Conservation (phyloP, 2,329 filamentous ascomycete genomes). For the Sporothrix schenckii region DNA sequence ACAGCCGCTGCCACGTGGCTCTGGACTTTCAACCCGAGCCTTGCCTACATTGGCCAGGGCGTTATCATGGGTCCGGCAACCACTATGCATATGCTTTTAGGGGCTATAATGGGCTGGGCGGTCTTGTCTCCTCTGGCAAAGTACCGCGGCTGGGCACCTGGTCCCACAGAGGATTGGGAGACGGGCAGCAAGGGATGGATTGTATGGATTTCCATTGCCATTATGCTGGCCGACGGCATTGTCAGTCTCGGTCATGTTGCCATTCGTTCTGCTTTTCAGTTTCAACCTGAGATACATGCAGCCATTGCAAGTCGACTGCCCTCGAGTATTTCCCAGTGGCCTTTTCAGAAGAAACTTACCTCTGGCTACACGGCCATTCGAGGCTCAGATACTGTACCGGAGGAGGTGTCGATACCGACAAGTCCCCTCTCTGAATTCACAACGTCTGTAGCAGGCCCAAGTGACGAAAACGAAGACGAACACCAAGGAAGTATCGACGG, state of each 20-base stretch:
- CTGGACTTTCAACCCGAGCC: slow-evolving; percentile 93
- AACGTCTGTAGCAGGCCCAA: slow-evolving; percentile 15
- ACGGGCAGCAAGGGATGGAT: slow-evolving; percentile 97
- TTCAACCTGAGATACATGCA: slow-evolving; percentile 28
- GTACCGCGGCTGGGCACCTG: slow-evolving; percentile 82
- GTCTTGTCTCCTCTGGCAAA: slow-evolving; percentile 89
- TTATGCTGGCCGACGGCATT: slow-evolving; percentile 94
- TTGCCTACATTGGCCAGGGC: slow-evolving; percentile 96
- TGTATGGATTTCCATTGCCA: slow-evolving; percentile 91
- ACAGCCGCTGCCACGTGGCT: slow-evolving; percentile 78
- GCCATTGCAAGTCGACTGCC: slow-evolving; percentile 24
- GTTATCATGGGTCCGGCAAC: slow-evolving; percentile 98
- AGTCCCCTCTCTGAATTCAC: slow-evolving; percentile 35
- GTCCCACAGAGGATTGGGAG: slow-evolving; percentile 84
- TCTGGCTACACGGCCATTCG: slow-evolving; percentile 37
- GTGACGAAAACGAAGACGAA: slow-evolving; percentile 31
- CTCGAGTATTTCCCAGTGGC: neutral
- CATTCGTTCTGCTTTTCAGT: slow-evolving; percentile 48
- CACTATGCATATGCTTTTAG: slow-evolving; percentile 92
- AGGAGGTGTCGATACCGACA: slow-evolving; percentile 24
- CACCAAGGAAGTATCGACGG: neutral
- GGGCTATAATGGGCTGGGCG: slow-evolving; percentile 87
- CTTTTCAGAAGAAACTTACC: slow-evolving; percentile 28
- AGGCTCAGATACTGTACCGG: slow-evolving; percentile 19
- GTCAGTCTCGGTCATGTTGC: slow-evolving; percentile 83